Percentiles rank a stretch among this genome's conserved stretches.
Evolutionary conservation across 164 flowering plant genomes (phyloP).

Genomic region (Platanus orientalis): DNA sequence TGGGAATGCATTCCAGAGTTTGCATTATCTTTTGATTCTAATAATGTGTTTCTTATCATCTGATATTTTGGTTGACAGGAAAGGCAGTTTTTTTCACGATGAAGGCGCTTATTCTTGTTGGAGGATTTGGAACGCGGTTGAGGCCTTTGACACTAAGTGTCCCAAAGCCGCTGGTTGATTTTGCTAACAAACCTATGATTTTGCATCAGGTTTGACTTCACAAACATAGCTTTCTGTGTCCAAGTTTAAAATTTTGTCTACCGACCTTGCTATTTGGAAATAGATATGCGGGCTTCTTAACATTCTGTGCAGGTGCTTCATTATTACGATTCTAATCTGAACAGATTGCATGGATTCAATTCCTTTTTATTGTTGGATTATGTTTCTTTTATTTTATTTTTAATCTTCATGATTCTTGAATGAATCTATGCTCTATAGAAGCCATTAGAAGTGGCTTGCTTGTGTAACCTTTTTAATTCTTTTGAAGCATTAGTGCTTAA

Average conservation of each 20-base stretch:
- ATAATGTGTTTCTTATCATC: not conserved
- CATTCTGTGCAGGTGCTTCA: not conserved
- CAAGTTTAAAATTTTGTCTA: not conserved
- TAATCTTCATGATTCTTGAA: not conserved
- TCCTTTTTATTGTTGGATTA: not conserved
- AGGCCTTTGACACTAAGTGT: constrained; percentile 26
- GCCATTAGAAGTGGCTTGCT: not conserved
- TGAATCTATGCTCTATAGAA: not conserved
- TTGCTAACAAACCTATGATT: constrained; percentile 26
- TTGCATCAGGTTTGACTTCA: constrained; percentile 14
- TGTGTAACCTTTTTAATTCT: too few relatives aligned
- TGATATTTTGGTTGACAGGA: not conserved
- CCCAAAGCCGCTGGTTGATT: constrained; percentile 24
- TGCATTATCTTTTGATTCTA: not conserved
- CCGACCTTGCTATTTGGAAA: not conserved
- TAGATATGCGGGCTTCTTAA: not conserved
- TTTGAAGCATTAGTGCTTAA: too few relatives aligned
- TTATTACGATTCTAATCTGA: not conserved
- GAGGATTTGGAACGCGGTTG: constrained; percentile 23
- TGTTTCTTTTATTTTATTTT: not conserved
- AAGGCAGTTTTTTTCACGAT: constrained; percentile 1
- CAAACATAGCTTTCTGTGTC: not conserved
- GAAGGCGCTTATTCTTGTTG: constrained; percentile 28
- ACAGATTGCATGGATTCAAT: not conserved
- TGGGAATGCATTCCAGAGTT: not conserved